Percentiles rank a stretch among this genome's conserved stretches.
Conservation (phyloP, 805 yeast species). For the Ogataea haglerorum region DNA sequence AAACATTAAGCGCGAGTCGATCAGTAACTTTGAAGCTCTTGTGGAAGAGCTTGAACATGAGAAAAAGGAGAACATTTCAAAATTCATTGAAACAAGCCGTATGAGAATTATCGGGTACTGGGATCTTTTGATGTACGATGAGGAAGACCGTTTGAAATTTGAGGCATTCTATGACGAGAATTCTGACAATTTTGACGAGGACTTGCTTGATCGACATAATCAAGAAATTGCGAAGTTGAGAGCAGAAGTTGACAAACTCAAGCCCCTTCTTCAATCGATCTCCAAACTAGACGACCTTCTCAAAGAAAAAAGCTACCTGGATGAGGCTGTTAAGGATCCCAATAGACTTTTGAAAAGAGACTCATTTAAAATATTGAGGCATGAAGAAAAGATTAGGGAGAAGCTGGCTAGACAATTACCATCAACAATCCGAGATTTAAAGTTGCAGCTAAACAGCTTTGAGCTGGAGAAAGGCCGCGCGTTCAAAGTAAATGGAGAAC, state of each 20-base stretch:
- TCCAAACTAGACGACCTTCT: constrained; percentile 52
- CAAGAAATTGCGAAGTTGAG: constrained; percentile 52
- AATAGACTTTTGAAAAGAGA: constrained; percentile 71
- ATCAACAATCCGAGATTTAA: constrained; percentile 49
- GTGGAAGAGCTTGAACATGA: constrained; percentile 53
- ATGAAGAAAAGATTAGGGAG: constrained; percentile 77
- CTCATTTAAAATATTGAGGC: constrained; percentile 71
- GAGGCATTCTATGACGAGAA: constrained; percentile 38
- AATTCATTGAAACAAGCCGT: constrained; percentile 63
- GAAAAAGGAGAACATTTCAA: constrained; percentile 62
- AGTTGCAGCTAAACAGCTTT: constrained; percentile 44
- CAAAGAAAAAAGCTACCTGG: constrained; percentile 59
- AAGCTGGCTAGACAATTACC: constrained; percentile 69
- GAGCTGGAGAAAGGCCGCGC: constrained; percentile 39
- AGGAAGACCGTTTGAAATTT: constrained; percentile 48
- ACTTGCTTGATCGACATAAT: constrained; percentile 61
- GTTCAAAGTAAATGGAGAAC: constrained; percentile 47
- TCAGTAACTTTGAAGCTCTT: constrained; percentile 54
- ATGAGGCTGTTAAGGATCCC: constrained; percentile 72
- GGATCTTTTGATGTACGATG: constrained; percentile 57
- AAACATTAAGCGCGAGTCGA: constrained; percentile 43
- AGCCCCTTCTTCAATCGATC: constrained; percentile 55
- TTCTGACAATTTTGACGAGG: constrained; percentile 48
- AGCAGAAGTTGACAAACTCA: constrained; percentile 45
- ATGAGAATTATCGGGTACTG: constrained; percentile 57